Conservation (phyloP, 2,329 filamentous ascomycete genomes). For the Monosporascus cannonballus region DNA sequence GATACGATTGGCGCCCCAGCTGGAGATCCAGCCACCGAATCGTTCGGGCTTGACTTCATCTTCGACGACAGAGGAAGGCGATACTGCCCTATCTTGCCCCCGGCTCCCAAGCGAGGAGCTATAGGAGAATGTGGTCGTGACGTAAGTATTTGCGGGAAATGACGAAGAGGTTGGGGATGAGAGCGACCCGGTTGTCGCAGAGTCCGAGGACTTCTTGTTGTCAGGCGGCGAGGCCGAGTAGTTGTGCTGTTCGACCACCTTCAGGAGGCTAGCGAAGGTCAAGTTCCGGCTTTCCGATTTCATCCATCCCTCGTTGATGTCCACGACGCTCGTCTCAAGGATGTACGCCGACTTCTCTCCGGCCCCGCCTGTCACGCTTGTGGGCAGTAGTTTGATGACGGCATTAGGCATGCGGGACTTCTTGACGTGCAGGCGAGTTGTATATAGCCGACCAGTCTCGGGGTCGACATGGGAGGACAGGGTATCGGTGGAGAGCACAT, state of each 20-base stretch:
- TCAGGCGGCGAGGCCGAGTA: slow-evolving; percentile 45
- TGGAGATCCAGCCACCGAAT: slow-evolving; percentile 42
- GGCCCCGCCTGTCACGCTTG: slow-evolving; percentile 60
- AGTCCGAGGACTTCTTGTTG: slow-evolving; percentile 17
- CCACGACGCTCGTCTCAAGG: slow-evolving; percentile 72
- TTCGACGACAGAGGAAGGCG: slow-evolving; percentile 34
- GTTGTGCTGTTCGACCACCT: slow-evolving; percentile 69
- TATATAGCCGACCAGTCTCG: slow-evolving; percentile 67
- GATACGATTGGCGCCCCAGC: slow-evolving; percentile 61
- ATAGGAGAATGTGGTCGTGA: slow-evolving; percentile 69
- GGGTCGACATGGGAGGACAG: slow-evolving; percentile 69
- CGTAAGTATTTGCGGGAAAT: slow-evolving; percentile 47
- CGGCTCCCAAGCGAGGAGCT: slow-evolving; percentile 66
- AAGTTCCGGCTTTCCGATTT: slow-evolving; percentile 74
- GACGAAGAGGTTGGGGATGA: slow-evolving; percentile 7
- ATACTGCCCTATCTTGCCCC: slow-evolving; percentile 45
- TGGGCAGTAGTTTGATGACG: slow-evolving; percentile 69
- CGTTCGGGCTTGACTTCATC: slow-evolving; percentile 26
- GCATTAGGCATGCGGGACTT: slow-evolving; percentile 70
- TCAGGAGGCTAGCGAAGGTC: slow-evolving; percentile 75
- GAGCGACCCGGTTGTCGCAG: slow-evolving; percentile 19
- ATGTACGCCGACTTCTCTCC: slow-evolving; percentile 72
- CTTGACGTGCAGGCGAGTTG: slow-evolving; percentile 75
- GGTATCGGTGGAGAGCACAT: slow-evolving; percentile 79
- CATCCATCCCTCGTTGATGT: slow-evolving; percentile 78